Evolutionary conservation across 345 rosid genomes (phyloP).

Genomic region (Eucalyptus fibrosa): DNA sequence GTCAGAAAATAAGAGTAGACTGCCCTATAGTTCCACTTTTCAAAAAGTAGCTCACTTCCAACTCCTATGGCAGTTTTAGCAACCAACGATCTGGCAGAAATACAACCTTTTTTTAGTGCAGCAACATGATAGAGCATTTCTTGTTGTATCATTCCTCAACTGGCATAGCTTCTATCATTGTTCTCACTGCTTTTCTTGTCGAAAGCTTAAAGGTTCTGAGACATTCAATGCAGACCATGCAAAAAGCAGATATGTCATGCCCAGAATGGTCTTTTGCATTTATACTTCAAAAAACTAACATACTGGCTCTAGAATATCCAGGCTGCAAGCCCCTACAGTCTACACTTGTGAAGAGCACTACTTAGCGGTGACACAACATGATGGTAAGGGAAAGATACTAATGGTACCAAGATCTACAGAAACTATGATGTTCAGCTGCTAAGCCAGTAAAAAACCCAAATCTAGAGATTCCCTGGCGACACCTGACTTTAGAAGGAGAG

Average conservation of each 20-base stretch:
- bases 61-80: neutral
- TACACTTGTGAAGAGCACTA: neutral
- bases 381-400: neutral
- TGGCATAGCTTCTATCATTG: neutral
- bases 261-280: neutral
- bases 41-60: neutral
- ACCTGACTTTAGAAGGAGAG: neutral
- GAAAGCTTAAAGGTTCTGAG: neutral
- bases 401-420: neutral
- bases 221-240: neutral
- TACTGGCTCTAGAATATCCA: neutral
- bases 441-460: neutral
- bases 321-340: neutral
- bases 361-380: neutral
- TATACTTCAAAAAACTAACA: neutral
- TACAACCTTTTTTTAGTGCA: neutral
- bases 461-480: neutral
- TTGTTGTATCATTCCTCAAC: neutral
- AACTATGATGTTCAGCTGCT: neutral
- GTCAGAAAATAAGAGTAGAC: neutral
- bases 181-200: neutral
- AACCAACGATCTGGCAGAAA: neutral
- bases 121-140: neutral
- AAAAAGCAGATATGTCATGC: neutral
- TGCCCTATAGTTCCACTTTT: neutral